Conservation (phyloP, 2,329 filamentous ascomycete species). For the Colletotrichum magnum region DNA sequence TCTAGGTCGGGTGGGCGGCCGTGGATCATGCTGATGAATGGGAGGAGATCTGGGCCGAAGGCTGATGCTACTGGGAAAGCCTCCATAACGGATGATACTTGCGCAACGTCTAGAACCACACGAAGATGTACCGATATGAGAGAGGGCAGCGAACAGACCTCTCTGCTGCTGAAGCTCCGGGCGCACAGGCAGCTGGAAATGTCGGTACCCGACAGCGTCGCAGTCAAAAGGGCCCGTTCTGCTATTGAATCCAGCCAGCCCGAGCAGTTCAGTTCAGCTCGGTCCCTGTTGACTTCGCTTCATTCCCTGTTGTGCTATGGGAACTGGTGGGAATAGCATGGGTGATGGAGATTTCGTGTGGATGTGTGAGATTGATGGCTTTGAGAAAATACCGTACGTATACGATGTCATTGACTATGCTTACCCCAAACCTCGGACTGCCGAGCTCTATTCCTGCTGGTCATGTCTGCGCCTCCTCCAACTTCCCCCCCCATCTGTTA, state of each 20-base stretch:
- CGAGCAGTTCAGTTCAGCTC: background rate
- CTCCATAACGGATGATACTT: too few relatives aligned
- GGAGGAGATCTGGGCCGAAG: too few relatives aligned
- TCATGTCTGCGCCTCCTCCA: background rate
- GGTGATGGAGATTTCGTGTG: background rate
- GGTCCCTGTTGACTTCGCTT: too few relatives aligned
- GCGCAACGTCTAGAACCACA: too few relatives aligned
- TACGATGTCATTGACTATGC: background rate
- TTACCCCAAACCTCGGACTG: background rate
- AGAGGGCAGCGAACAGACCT: slow-evolving; percentile 8
- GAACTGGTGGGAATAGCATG: too few relatives aligned
- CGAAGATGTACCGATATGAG: background rate
- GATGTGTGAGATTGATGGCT: background rate
- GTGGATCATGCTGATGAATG: too few relatives aligned
- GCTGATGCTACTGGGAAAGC: too few relatives aligned
- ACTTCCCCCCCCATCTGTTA: background rate
- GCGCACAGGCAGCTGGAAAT: background rate
- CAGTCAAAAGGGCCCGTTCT: background rate
- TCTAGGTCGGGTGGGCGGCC: background rate
- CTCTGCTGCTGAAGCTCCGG: slow-evolving; percentile 8
- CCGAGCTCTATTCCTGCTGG: background rate
- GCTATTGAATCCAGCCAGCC: background rate
- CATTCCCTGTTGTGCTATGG: too few relatives aligned
- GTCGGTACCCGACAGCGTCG: slow-evolving; percentile 16
- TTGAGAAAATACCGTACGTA: too few relatives aligned